Conservation (phyloP, 305 asterid genomes). For the Rubia balearica region DNA sequence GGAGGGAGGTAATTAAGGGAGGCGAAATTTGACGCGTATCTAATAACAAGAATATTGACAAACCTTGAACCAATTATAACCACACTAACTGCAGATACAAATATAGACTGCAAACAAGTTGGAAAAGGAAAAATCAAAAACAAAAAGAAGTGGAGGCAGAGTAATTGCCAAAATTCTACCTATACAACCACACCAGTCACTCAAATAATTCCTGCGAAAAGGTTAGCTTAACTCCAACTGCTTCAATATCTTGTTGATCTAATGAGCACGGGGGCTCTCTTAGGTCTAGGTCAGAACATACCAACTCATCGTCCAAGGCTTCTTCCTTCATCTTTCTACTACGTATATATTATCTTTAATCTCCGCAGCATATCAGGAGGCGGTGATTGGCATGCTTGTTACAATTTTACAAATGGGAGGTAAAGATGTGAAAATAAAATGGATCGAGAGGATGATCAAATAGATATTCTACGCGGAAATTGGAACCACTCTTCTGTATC, state of each 20-base stretch:
- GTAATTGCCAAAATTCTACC: conserved; percentile 49
- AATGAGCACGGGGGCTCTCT: conserved; percentile 38
- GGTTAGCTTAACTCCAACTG: conserved; percentile 59
- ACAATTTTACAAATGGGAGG: conserved; percentile 62
- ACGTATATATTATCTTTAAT: conserved; percentile 25
- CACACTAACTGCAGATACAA: conserved; percentile 85
- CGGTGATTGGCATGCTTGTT: conserved; percentile 59
- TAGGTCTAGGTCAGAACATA: conserved; percentile 72
- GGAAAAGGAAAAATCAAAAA: background rate
- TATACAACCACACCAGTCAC: conserved; percentile 65
- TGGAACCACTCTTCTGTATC: conserved; percentile 18
- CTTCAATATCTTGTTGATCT: conserved; percentile 39
- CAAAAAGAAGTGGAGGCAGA: conserved; percentile 25
- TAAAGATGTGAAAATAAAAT: conserved; percentile 23
- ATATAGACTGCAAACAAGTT: conserved; percentile 59
- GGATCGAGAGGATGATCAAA: conserved; percentile 22
- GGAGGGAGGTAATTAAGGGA: background rate
- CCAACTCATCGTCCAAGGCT: conserved; percentile 31
- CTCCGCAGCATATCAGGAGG: conserved; percentile 42
- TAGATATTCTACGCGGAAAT: conserved; percentile 29
- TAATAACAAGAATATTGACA: conserved; percentile 52
- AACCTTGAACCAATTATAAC: conserved; percentile 49
- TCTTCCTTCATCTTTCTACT: conserved; percentile 22
- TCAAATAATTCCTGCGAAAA: conserved; percentile 45
- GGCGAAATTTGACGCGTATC: conserved; percentile 25